Percentiles rank a stretch among this genome's conserved stretches.
Conservation (phyloP, 352 stramenopile species). For the Globisporangium mamillatum region DNA sequence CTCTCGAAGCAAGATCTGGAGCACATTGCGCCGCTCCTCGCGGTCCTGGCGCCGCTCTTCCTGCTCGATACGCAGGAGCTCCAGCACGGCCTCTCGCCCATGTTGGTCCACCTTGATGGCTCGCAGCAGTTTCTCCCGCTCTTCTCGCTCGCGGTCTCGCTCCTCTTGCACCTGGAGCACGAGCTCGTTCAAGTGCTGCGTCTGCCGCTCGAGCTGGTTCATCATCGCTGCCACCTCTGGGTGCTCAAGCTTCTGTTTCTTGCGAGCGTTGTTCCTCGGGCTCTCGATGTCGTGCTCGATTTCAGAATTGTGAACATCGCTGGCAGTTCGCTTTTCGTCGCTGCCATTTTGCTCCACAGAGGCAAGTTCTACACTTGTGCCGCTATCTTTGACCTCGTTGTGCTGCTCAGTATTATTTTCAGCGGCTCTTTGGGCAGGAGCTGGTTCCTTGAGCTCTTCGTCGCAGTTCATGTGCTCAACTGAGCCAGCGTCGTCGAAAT, state of each 20-base stretch:
- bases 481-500: not conserved
- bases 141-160: slow-evolving; percentile 7
- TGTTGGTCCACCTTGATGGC: slow-evolving; percentile 15
- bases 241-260: not conserved
- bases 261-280: not conserved
- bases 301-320: not conserved
- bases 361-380: not conserved
- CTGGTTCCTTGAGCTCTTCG: not conserved
- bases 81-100: slow-evolving; percentile 9
- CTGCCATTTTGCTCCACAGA: not conserved
- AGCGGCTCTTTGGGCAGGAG: not conserved
- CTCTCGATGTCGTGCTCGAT: not conserved
- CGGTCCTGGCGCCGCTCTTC: slow-evolving; percentile 12
- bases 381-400: not conserved
- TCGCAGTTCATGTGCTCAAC: not conserved
- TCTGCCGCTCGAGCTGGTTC: slow-evolving; percentile 7
- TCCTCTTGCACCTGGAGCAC: slow-evolving; percentile 5
- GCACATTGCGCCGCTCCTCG: slow-evolving; percentile 13
- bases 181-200: slow-evolving; percentile 8
- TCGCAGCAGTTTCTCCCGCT: slow-evolving; percentile 8
- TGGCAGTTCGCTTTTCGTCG: not conserved
- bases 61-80: slow-evolving; percentile 12
- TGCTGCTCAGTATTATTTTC: not conserved
- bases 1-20: slow-evolving; percentile 14
- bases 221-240: not conserved